Evolutionary conservation across 257 asterid genomes (phyloP), one percentile per base, ranked within the genome.

Genomic region (Nicotiana otophora): DNA sequence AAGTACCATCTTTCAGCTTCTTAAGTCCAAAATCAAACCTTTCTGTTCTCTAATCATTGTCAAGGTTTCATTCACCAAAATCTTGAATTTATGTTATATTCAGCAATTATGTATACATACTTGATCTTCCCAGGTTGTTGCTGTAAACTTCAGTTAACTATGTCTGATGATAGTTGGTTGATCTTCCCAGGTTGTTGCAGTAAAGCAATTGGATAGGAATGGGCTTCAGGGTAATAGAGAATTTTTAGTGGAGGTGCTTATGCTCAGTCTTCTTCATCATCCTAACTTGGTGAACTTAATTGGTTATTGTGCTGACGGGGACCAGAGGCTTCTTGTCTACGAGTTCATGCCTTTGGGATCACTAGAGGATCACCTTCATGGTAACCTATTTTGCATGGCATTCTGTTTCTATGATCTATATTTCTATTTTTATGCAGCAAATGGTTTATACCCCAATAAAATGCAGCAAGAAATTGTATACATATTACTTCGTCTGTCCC

Each of bases 221-320:
- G 99, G 99, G 83, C 97, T 96, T 83, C 99, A 96, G 92, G 99
- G 99, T 80, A 96, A 94, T 83, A 84, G 98, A 86, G 98, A 96
- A 84, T 96, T 96, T 88, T 89, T 96, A 69, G 99, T 96, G 10
- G 99, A 96, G 89, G 99, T 96, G 84, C 92, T 96, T 42, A 96
- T 96, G 99, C 98, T 96, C 58, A 96, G 99, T 90, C 98, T 96
- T 85, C 90, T 96, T 36, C 99, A 96, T 88, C 97, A 96, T 88
- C 92, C 98, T 84, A 92, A 96, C 90, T 89, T 96, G 79, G 98
- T 96, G 84, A 96, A 85, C 82, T 89, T 96, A 83, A 86, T 93
- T 88, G 99, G 99, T 33, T 96, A 94, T 88, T 96, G 99, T 83
- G 99, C 99, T 83, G 98, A 96, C 46, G 99, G 99, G 67, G 99